These are phyloP conservation scores for Piloderma croceum DNA, from an alignment of 768 basidiomycete genomes.

Conservation along the genomic window DNA sequence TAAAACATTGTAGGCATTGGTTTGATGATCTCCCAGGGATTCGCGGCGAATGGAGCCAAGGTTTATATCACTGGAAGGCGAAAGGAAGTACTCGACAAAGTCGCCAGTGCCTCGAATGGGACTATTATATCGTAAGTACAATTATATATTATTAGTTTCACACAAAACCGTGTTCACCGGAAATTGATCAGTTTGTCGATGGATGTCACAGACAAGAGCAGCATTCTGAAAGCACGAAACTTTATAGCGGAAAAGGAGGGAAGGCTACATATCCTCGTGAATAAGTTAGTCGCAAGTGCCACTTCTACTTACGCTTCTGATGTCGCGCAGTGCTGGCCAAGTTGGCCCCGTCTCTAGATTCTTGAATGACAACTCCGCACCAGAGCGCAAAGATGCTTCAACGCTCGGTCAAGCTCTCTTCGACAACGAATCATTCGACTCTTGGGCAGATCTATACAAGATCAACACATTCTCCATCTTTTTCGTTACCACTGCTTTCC, in stretches of 20 bases:
- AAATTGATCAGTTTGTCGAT: constrained; percentile 45
- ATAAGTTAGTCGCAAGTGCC: constrained; percentile 51
- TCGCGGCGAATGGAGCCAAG: constrained; percentile 73
- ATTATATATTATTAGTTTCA: neutral
- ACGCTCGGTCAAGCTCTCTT: constrained; percentile 67
- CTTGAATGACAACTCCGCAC: constrained; percentile 49
- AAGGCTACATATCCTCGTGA: constrained; percentile 71
- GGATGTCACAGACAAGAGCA: constrained; percentile 67
- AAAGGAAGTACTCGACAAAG: constrained; percentile 54
- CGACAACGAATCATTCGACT: constrained; percentile 55
- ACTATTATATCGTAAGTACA: constrained; percentile 51
- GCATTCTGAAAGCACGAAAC: constrained; percentile 53
- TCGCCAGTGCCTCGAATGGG: constrained; percentile 42
- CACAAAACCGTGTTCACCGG: constrained; percentile 6
- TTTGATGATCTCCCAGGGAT: constrained; percentile 63
- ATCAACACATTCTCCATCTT: constrained; percentile 75
- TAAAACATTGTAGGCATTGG: no score
- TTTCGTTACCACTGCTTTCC: constrained; percentile 71
- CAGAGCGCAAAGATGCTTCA: constrained; percentile 57
- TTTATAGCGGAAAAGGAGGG: constrained; percentile 55
- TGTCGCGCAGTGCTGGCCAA: constrained; percentile 60
- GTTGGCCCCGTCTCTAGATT: constrained; percentile 57
- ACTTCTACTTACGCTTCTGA: neutral
- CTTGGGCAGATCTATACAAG: constrained; percentile 56
- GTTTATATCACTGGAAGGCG: constrained; percentile 78